A percentile compares a stretch with the other conserved stretches of the same genome.
Evolutionary conservation across 345 rosid species (phyloP).

Genomic region (Euphorbia pulcherrima): DNA sequence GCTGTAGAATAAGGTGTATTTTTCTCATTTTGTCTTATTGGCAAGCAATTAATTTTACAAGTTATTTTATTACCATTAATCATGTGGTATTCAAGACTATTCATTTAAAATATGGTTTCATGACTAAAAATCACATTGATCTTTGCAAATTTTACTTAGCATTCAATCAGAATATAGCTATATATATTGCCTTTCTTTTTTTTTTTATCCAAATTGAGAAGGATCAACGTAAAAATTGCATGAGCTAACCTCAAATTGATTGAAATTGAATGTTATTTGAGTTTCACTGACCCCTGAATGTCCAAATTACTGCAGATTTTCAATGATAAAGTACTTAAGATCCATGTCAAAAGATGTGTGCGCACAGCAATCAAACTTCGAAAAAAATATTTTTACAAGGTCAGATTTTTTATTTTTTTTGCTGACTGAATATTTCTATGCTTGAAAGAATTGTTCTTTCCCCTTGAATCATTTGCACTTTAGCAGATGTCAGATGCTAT

Average conservation of each 20-base stretch:
- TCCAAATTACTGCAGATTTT: constrained; percentile 55
- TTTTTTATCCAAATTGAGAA: not conserved
- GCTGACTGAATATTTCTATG: not conserved
- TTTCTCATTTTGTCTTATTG: not conserved
- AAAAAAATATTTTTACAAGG: constrained; percentile 81
- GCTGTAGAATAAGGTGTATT: not conserved
- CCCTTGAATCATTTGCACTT: not conserved
- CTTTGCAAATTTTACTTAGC: not conserved
- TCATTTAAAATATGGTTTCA: not conserved
- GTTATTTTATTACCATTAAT: not conserved
- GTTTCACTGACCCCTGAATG: not conserved
- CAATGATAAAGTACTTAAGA: constrained; percentile 72
- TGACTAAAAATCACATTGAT: not conserved
- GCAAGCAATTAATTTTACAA: not conserved
- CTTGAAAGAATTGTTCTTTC: not conserved
- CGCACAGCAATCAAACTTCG: constrained; percentile 73
- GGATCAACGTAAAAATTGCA: not conserved
- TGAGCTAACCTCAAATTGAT: not conserved
- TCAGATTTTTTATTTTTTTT: constrained; percentile 22
- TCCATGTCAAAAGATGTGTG: constrained; percentile 64
- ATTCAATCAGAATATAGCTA: not conserved
- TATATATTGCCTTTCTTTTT: not conserved
- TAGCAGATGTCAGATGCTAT: not conserved
- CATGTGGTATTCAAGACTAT: not conserved
- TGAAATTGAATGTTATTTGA: not conserved